Base-by-base conservation (phyloP, 1,284 basidiomycete genomes). In the Fomitiporia mediterranea region DNA sequence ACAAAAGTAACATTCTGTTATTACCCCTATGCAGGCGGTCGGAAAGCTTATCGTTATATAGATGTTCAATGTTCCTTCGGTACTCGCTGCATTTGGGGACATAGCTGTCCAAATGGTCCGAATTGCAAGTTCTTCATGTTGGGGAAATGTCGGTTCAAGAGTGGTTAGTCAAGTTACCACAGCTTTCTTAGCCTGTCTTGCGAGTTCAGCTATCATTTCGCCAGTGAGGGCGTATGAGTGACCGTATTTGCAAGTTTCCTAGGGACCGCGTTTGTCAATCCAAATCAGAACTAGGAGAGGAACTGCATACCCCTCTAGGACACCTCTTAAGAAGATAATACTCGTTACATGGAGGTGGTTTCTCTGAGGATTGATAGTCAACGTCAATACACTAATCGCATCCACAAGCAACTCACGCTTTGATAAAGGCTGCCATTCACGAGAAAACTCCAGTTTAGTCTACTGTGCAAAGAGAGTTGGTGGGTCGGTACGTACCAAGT, bases 321-420 rank as follows among this genome's bases (percentile, higher is more conserved):
- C 87, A 90, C 40, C 74, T 78, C 81, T 89, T 85, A 65, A 56
- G 25, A 8, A 90, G 70, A 71, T 90, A 88, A 66, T 82, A 78
- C 70, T 91, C 83, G 63, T 90, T 91, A 73, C 87, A 91, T 15
- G 87, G 88, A 7, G 88, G 87, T 34, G 88, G 87, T 54, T 74
- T 76, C 69, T 86, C 83, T 86, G 63, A 15, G n/a, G n/a, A n/a
- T n/a, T n/a, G n/a, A n/a, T n/a, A n/a, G 25, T 60, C 17, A 2
- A 64, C 75, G 35, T 63, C 78, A 78, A 77, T 69, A n/a, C 11
- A 2, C 13, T 2, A 44, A 2, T 44, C 9, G 15, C 13, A 4
- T n/a, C 3, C 9, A 75, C 25, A 28, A 34, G 8, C 1, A 7
- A 60, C 68, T 58, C 52, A 74, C 72, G 71, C 61, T 71, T 74